These are phyloP conservation scores for Ophiostoma ulmi DNA, from an alignment of 2,329 filamentous ascomycete species.

Conservation along the genomic window DNA sequence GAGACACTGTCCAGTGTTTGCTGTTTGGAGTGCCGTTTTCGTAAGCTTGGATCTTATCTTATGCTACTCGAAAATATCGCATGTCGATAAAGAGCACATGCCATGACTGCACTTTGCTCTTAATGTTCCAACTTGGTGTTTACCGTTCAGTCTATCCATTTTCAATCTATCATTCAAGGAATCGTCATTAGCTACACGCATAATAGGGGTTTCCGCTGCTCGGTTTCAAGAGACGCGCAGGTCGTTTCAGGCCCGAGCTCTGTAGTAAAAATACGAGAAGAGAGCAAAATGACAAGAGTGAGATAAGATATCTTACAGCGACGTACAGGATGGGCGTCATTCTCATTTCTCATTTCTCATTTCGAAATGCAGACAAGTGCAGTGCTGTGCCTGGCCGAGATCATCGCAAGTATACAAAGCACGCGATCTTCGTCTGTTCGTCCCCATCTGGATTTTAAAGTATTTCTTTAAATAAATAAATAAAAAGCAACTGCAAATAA, in stretches of 20 bases:
- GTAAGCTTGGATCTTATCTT: no score
- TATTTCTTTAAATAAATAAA: no score
- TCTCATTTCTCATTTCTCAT: no score
- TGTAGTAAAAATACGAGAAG: not conserved
- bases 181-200: not conserved
- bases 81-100: not conserved
- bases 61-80: no score
- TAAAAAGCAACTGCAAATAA: no score
- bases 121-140: not conserved
- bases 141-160: no score
- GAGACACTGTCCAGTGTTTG: not conserved
- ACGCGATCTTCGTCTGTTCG: not conserved
- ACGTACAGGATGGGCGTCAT: no score
- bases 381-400: not conserved
- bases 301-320: not conserved
- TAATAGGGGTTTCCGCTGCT: slow-evolving; percentile 2
- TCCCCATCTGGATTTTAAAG: not conserved
- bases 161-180: no score
- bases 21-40: not conserved
- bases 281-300: not conserved
- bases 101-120: not conserved
- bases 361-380: not conserved
- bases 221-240: slow-evolving; percentile 22
- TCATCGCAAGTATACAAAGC: slow-evolving; percentile 6
- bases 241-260: slow-evolving; percentile 19